phyloP scores from a whole-genome alignment of 352 stramenopile species.

The Aphanomyces cochlioides region DNA sequence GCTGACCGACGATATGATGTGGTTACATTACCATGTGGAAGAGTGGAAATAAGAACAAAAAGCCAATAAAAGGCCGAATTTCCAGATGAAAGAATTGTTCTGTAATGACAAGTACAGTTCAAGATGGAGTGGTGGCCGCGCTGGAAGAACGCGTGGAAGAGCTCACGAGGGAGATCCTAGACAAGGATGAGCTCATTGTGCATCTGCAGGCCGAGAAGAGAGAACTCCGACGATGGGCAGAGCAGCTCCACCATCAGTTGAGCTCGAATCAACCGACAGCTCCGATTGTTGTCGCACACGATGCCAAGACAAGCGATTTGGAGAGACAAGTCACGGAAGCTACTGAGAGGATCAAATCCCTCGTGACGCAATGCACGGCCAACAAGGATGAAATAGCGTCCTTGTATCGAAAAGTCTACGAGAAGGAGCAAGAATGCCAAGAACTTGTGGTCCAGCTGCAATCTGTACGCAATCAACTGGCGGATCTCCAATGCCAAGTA shows the following conservation, averaged over 20 bases:
- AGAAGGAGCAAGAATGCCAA: conserved; percentile 22
- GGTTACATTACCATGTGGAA: too few species aligned
- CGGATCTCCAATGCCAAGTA: conserved; percentile 16
- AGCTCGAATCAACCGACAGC: conserved; percentile 13
- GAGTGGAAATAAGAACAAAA: too few species aligned
- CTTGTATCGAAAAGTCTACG: conserved; percentile 7
- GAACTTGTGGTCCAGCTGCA: conserved; percentile 10
- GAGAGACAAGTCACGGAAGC: conserved; percentile 31
- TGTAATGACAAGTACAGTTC: neutral
- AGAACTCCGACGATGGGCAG: conserved; percentile 47
- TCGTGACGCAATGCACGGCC: conserved; percentile 8
- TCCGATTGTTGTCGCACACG: neutral
- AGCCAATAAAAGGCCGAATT: too few species aligned
- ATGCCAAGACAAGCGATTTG: conserved; percentile 44
- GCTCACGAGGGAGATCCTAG: conserved; percentile 54
- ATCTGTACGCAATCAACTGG: conserved; percentile 11
- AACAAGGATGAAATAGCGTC: conserved; percentile 26
- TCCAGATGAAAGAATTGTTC: too few species aligned
- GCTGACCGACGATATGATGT: too few species aligned
- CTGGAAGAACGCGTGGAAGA: conserved; percentile 47
- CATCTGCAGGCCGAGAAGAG: conserved; percentile 72
- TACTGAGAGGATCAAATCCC: conserved; percentile 33
- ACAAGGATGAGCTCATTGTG: conserved; percentile 68
- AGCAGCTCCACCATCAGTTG: conserved; percentile 41
- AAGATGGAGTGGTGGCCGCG: conserved; percentile 11